A percentile compares a stretch with the other conserved stretches of the same genome.
Evolutionary conservation across 768 basidiomycete species (phyloP).

Genomic region (Podaxis sp.): DNA sequence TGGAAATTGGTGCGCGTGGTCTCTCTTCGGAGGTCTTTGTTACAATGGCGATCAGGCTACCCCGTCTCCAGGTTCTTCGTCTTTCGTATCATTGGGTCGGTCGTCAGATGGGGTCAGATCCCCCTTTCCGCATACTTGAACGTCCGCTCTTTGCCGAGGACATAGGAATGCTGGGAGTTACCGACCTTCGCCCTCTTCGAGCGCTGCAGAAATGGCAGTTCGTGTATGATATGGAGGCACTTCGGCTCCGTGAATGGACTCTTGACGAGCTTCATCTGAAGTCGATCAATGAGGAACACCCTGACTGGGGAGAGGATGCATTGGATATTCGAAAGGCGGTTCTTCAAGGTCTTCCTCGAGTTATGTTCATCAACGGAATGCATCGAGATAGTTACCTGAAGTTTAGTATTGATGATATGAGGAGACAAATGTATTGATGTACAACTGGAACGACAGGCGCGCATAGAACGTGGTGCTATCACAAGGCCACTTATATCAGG

Average conservation of each 20-base stretch:
- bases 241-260: background rate
- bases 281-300: background rate
- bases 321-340: background rate
- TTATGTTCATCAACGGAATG: background rate
- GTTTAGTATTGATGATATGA: background rate
- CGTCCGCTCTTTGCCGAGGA: background rate
- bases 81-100: background rate
- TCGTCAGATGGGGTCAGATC: background rate
- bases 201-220: background rate
- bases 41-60: background rate
- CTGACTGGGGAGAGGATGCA: background rate
- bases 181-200: background rate
- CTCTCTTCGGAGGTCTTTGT: background rate
- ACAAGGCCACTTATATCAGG: too few species aligned
- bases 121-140: background rate
- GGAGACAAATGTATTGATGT: too few species aligned
- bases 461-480: too few species aligned
- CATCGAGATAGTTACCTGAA: background rate
- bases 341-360: background rate
- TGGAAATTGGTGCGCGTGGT: background rate
- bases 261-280: background rate
- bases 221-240: background rate
- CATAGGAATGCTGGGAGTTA: background rate
- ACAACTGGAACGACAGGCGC: too few species aligned
- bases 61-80: background rate